These are phyloP conservation scores for Bryoerythrophyllum caledonicum DNA, from an alignment of 225 moss, liverwort and hornwort genomes.

Conservation along the genomic window DNA sequence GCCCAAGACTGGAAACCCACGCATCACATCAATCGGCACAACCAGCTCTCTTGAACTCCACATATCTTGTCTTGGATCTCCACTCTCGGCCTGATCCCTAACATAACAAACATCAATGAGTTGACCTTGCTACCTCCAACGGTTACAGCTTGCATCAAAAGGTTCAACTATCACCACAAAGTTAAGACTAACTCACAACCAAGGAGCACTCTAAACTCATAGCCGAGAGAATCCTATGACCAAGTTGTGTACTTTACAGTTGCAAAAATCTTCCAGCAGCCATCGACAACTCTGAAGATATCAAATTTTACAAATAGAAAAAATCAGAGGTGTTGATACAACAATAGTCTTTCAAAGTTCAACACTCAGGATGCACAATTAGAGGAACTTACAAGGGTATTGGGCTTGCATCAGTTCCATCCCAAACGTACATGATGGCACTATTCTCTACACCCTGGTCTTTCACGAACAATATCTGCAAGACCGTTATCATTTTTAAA, in stretches of 20 bases:
- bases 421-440: slow-evolving; percentile 80
- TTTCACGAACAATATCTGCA: slow-evolving; percentile 77
- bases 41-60: slow-evolving; percentile 55
- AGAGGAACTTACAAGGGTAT: slow-evolving; percentile 45
- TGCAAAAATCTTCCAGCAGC: not conserved
- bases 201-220: slow-evolving; percentile 17
- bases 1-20: slow-evolving; percentile 67
- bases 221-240: not conserved
- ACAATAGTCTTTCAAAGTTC: slow-evolving; percentile 10
- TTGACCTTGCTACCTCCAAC: slow-evolving; percentile 21
- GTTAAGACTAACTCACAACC: not conserved
- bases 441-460: slow-evolving; percentile 45
- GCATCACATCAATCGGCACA: slow-evolving; percentile 59
- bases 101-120: slow-evolving; percentile 12
- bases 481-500: slow-evolving; percentile 3
- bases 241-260: not conserved
- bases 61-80: slow-evolving; percentile 40
- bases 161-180: not conserved
- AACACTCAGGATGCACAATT: slow-evolving; percentile 10
- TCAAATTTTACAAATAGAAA: slow-evolving; percentile 8
- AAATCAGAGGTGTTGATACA: not conserved
- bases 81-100: slow-evolving; percentile 42
- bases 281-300: not conserved
- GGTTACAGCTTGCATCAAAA: slow-evolving; percentile 16
- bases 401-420: slow-evolving; percentile 93